phyloP scores from a whole-genome alignment of 139 green algal species.

The Raphidocelis subcapitata region DNA sequence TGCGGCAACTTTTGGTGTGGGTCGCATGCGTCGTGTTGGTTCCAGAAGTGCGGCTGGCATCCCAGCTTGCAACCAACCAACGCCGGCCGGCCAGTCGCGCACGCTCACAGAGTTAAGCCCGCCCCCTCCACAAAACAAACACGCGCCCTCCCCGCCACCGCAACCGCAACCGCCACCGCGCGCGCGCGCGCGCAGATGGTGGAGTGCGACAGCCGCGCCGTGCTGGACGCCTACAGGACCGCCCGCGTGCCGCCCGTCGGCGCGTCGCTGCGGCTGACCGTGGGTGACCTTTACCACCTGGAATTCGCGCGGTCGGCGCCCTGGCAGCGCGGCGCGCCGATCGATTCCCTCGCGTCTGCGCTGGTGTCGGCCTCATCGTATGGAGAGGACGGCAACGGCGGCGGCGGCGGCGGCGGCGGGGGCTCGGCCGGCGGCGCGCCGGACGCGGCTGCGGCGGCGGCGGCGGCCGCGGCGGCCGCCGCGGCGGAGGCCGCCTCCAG shows the following conservation, averaged over 20 bases:
- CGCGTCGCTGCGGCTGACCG: conserved; percentile 10
- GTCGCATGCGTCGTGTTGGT: no score
- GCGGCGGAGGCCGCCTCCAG: neutral
- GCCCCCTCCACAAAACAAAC: no score
- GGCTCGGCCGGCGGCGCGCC: neutral
- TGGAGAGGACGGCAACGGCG: neutral
- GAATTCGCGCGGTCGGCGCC: conserved; percentile 10
- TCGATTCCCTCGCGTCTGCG: neutral
- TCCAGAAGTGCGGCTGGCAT: no score
- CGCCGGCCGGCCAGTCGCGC: no score
- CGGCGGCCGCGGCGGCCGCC: conserved; percentile 7
- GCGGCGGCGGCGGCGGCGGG: conserved; percentile 7
- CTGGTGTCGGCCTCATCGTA: neutral
- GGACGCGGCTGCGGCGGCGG: neutral
- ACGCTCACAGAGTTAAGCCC: no score
- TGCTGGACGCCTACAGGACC: conserved; percentile 19
- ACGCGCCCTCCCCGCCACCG: no score
- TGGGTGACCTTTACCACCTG: conserved; percentile 28
- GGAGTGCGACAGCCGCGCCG: conserved; percentile 6
- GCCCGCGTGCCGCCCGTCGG: conserved; percentile 11
- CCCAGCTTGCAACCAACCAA: no score
- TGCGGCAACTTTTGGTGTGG: no score
- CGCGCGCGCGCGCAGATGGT: conserved; percentile 16
- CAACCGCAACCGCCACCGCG: no score
- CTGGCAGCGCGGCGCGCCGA: neutral